Evolutionary conservation across 805 yeast species (phyloP).

Genomic region (Henningerozyma blattae): DNA sequence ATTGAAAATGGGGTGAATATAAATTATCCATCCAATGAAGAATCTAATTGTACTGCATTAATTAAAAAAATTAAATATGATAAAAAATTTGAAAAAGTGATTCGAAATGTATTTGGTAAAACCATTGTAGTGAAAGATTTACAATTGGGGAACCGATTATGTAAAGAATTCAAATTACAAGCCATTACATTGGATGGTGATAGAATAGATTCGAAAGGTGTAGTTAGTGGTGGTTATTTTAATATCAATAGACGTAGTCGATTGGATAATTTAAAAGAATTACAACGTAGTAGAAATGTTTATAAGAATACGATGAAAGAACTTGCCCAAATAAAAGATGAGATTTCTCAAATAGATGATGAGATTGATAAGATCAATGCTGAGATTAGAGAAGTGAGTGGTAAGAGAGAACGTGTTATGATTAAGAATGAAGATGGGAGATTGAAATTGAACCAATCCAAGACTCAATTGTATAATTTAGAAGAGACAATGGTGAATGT

Average conservation of each 20-base stretch:
- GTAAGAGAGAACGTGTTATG: neutral
- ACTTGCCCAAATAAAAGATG: slow-evolving; percentile 20
- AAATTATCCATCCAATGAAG: slow-evolving; percentile 46
- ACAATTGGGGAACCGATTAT: slow-evolving; percentile 53
- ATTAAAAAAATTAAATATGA: slow-evolving; percentile 60
- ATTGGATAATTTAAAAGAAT: slow-evolving; percentile 52
- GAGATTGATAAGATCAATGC: slow-evolving; percentile 18
- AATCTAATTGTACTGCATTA: slow-evolving; percentile 50
- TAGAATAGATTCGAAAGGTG: slow-evolving; percentile 72
- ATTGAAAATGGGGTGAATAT: slow-evolving; percentile 29
- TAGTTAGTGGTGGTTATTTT: slow-evolving; percentile 77
- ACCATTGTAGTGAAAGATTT: slow-evolving; percentile 67
- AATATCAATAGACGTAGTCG: slow-evolving; percentile 52
- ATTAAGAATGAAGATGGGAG: neutral
- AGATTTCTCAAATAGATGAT: slow-evolving; percentile 17
- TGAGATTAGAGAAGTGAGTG: slow-evolving; percentile 11
- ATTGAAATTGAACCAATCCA: neutral
- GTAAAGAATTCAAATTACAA: slow-evolving; percentile 46
- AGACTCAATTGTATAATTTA: too few relatives aligned
- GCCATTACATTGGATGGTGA: slow-evolving; percentile 92
- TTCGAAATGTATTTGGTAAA: slow-evolving; percentile 69
- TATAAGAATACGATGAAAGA: slow-evolving; percentile 16
- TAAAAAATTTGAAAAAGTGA: slow-evolving; percentile 46
- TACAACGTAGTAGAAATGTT: slow-evolving; percentile 35
- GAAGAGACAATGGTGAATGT: too few relatives aligned